phyloP scores from a whole-genome alignment of 148 eudicot genomes.

The Linanthus parryae region DNA sequence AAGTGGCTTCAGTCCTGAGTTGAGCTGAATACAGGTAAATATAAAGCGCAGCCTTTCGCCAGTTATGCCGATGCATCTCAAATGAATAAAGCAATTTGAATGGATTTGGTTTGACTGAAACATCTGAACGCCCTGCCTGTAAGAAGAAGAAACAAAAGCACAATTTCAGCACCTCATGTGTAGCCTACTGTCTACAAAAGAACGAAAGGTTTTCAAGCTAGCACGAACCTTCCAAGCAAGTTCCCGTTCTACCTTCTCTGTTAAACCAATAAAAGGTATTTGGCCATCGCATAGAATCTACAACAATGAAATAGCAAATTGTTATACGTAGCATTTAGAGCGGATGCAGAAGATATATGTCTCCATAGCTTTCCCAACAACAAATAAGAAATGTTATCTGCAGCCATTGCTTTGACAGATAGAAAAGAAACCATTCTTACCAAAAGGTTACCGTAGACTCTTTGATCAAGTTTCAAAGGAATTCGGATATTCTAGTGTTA shows the following conservation, averaged over 20 bases:
- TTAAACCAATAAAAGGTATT: constrained; percentile 80
- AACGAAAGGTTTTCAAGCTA: not conserved
- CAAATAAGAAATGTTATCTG: too few species aligned
- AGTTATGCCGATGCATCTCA: constrained; percentile 94
- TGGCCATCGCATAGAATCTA: constrained; percentile 88
- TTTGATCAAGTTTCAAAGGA: too few species aligned
- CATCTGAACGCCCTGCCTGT: constrained; percentile 88
- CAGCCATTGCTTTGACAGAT: too few species aligned
- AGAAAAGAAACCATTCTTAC: too few species aligned
- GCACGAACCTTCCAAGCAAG: constrained; percentile 80
- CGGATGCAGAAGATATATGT: too few species aligned
- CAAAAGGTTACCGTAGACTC: too few species aligned
- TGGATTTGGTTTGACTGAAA: constrained; percentile 66
- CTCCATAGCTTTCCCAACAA: too few species aligned
- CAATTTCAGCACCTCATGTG: not conserved
- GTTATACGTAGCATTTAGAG: too few species aligned
- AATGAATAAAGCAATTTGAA: constrained; percentile 82
- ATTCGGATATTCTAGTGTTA: too few species aligned
- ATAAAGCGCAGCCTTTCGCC: constrained; percentile 89
- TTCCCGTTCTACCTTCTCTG: constrained; percentile 87
- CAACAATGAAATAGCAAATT: constrained; percentile 12
- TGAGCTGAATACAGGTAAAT: constrained; percentile 70
- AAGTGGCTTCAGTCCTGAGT: constrained; percentile 46
- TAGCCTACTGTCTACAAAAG: not conserved
- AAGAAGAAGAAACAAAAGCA: constrained; percentile 11